Evolutionary conservation across 441 rosid genomes (phyloP), one percentile per base, ranked within the genome.

Genomic region (Corymbia calophylla): DNA sequence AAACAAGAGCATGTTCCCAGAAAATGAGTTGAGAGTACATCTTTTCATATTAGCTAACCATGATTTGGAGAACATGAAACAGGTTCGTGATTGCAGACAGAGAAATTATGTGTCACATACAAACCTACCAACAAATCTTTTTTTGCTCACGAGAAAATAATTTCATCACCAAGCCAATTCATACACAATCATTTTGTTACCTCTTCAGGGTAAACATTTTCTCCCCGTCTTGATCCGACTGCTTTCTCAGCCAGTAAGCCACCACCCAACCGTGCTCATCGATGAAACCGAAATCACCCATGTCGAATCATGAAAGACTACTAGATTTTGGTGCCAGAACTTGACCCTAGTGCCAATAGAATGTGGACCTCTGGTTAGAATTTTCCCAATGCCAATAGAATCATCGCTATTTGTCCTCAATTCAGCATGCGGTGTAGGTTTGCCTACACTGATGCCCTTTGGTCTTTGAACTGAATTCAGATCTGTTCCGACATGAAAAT

Each of bases 171-270:
- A 62, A 62, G 68, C 68, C 68, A 51, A 87, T 23, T 87, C 13
- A 31, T 31, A 53, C 62, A 77, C 16, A 7, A 39, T 32, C 19
- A 48, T 21, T 3, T n/a, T 53, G 64, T 93, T 88, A 95, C 99
- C 97, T 97, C 97, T 94, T 97, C 98, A 12, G 98, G 99, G 92
- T 94, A 95, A 88, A 97, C 92, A 62, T 95, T 97, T 93, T 97
- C 98, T 86, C 97, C 97, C 17, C 99, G 93, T 95, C 92, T 96
- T 97, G 89, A 97, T 96, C 9, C 93, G 92, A 31, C 97, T 95
- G 87, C 93, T 95, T 73, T 92, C 91, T n/a, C 97, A 95, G 62
- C 99, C 99, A 86, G 93, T 91, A 19, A 96, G 97, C 97, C 99
- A 97, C 44, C 48, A 97, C 73, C 86, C 93, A 93, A 48, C 99